These are phyloP conservation scores for Colletotrichum costaricense DNA, from an alignment of 2,329 filamentous ascomycete species.

Conservation along the genomic window DNA sequence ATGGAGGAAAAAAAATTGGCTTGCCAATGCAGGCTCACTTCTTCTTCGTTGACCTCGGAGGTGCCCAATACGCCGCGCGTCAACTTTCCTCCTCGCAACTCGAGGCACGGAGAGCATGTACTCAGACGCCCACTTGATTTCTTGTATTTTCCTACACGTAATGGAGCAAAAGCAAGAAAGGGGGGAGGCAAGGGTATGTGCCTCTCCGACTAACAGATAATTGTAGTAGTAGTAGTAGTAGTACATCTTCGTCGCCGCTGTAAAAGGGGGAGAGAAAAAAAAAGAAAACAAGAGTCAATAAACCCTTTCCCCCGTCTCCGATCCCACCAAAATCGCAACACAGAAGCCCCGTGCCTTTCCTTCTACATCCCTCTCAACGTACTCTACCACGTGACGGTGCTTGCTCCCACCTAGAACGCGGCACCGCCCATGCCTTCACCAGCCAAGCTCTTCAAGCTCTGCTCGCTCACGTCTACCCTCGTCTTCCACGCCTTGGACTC, in stretches of 20 bases:
- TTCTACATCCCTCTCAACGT: neutral
- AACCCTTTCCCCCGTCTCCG: neutral
- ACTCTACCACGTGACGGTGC: neutral
- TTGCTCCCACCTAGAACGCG: constrained; percentile 55
- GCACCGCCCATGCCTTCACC: constrained; percentile 67
- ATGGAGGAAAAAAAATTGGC: neutral
- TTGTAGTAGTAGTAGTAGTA: constrained; percentile 1
- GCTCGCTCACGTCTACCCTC: constrained; percentile 66
- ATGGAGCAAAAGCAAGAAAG: neutral
- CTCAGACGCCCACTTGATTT: too few species aligned
- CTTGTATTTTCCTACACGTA: too few species aligned
- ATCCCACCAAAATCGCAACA: neutral
- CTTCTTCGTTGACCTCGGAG: neutral
- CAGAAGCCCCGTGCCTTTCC: neutral
- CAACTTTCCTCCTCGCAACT: neutral
- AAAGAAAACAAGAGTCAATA: too few species aligned
- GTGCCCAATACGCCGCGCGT: neutral
- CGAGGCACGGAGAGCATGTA: neutral
- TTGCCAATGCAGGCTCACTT: neutral
- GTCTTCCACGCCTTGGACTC: constrained; percentile 66
- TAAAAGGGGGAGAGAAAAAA: neutral
- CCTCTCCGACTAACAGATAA: neutral
- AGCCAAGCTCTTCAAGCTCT: constrained; percentile 66
- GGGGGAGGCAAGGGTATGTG: neutral
- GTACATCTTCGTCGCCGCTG: constrained; percentile 20